These are phyloP conservation scores for Tilletia horrida DNA, from an alignment of 1,284 basidiomycete species.

Conservation along the genomic window DNA sequence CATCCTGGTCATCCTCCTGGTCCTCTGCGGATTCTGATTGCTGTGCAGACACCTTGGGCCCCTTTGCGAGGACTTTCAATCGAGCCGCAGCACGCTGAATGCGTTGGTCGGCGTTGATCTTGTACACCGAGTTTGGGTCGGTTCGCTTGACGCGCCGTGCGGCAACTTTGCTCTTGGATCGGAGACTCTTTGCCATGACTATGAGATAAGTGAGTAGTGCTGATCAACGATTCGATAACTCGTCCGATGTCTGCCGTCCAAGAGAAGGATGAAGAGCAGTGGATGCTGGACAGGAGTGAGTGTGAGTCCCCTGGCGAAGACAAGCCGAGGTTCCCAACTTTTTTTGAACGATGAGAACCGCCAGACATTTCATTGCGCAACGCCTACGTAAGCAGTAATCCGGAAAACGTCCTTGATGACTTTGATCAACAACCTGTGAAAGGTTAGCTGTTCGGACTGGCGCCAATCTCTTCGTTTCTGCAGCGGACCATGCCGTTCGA, in stretches of 20 bases:
- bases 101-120: slow-evolving; percentile 18
- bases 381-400: too few species aligned
- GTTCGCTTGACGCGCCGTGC: slow-evolving; percentile 15
- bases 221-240: too few species aligned
- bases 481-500: slow-evolving; percentile 4
- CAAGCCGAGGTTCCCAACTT: too few species aligned
- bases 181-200: slow-evolving; percentile 15
- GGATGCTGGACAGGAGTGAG: too few species aligned
- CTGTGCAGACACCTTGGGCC: slow-evolving; percentile 1
- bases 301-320: too few species aligned
- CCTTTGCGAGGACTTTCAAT: neutral
- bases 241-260: too few species aligned
- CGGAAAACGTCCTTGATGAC: too few species aligned
- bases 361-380: too few species aligned
- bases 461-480: neutral
- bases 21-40: neutral
- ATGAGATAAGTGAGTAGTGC: neutral
- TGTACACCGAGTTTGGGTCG: slow-evolving; percentile 6
- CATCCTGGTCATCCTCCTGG: neutral
- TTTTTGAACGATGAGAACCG: too few species aligned
- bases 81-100: slow-evolving; percentile 4
- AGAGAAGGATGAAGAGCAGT: too few species aligned
- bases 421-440: too few species aligned
- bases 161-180: slow-evolving; percentile 17
- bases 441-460: too few species aligned